Evolutionary conservation across 768 basidiomycete genomes (phyloP), one percentile per base, ranked within the genome.

Genomic region (Lanmaoa pseudosensibilis): DNA sequence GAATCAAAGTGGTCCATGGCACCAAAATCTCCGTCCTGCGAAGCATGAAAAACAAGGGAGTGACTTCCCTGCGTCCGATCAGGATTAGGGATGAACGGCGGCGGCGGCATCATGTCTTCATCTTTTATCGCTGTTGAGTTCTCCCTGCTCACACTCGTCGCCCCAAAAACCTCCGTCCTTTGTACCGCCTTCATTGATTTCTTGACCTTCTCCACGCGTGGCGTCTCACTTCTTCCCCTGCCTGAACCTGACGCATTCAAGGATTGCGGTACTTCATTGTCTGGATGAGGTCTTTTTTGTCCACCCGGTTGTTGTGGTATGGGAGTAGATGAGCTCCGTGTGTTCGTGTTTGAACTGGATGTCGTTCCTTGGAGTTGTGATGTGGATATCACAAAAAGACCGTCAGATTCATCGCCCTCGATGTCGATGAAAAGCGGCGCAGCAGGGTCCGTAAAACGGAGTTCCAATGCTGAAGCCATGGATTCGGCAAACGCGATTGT

Each of bases 401-500:
- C 77, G 36, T 88, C 83, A 1, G 76, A 76, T 52, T 78, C 77
- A 62, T 92, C 89, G 10, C 83, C 80, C 65, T 89, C 87, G 39
- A 91, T 78, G 48, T 87, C 84, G 57, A 93, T 87, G 64, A 84
- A 88, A n/a, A 94, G 74, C 11, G 92, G 90, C 12, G 81, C 80
- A 15, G 82, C 78, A 3, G 89, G 83, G 58, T 89, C 83, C 0
- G 88, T 92, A 71, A 93, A 92, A 9, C 85, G 83, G 50, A 94
- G 75, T 50, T 87, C 84, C 21, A 93, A 77, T 6, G 83, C 66
- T 37, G 85, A 74, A 12, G 81, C 75, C 73, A 84, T 83, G 4
- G 85, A 81, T 64, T 93, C 91, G 1, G 90, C 89, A 67, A 86
- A 92, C 8, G 85, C 79, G 53, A 92, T 85, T 2, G 89, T 88